Conservation (phyloP, 2,329 filamentous ascomycete genomes). For the Xylaria sp. region DNA sequence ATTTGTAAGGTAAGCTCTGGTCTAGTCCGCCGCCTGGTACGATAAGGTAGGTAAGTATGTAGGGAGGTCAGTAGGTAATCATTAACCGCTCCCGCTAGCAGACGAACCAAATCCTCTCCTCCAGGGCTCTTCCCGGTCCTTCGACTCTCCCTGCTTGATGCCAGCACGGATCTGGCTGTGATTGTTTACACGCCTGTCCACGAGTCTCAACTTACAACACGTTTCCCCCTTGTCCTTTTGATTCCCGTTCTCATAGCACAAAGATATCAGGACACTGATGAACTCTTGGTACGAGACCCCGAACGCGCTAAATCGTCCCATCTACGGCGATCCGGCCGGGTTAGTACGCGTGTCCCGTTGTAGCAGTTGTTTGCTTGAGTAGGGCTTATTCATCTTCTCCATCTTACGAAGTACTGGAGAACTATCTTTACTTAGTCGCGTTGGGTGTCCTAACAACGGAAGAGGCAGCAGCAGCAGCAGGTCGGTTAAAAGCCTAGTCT, state of each 20-base stretch:
- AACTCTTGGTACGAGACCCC: background rate
- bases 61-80: too few relatives aligned
- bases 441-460: background rate
- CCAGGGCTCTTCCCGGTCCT: conserved; percentile 6
- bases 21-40: too few relatives aligned
- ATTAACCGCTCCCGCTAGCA: conserved; percentile 7
- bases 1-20: background rate
- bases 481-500: background rate
- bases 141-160: background rate
- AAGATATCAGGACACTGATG: background rate
- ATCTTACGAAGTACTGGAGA: background rate
- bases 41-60: too few relatives aligned
- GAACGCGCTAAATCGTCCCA: background rate
- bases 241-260: background rate
- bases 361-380: background rate
- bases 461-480: background rate
- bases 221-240: background rate
- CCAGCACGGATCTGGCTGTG: background rate
- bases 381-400: background rate
- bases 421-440: background rate
- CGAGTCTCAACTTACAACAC: background rate
- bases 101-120: background rate
- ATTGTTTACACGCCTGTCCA: background rate
- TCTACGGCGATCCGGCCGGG: background rate
- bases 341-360: background rate